Evolutionary conservation across 2,329 filamentous ascomycete species (phyloP).

Genomic region (Tympanopsis confertula): DNA sequence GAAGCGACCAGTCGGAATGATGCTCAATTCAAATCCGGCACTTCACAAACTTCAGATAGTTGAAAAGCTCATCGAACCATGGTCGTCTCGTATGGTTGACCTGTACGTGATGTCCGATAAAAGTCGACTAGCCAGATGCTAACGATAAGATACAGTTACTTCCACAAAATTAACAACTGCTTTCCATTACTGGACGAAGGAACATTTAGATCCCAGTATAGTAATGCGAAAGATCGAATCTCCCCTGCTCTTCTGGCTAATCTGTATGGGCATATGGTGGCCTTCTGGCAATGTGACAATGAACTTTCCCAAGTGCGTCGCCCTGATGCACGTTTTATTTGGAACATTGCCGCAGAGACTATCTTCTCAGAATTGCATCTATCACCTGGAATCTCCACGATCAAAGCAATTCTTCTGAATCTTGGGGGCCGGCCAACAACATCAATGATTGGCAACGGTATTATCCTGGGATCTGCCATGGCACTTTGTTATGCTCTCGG

Average conservation of each 20-base stretch:
- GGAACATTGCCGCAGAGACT: constrained; percentile 49
- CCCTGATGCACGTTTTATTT: constrained; percentile 47
- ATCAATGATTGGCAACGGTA: constrained; percentile 44
- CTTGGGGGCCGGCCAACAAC: constrained; percentile 47
- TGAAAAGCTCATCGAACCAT: constrained; percentile 46
- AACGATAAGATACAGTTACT: constrained; percentile 27
- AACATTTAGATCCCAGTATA: constrained; percentile 36
- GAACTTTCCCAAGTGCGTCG: constrained; percentile 29
- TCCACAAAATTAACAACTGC: constrained; percentile 43
- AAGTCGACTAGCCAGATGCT: background rate
- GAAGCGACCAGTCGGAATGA: constrained; percentile 29
- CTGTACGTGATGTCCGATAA: constrained; percentile 19
- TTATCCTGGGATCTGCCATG: constrained; percentile 35
- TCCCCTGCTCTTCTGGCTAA: constrained; percentile 44
- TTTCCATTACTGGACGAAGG: constrained; percentile 47
- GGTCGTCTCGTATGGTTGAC: constrained; percentile 34
- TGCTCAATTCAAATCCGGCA: constrained; percentile 21
- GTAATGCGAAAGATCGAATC: constrained; percentile 29
- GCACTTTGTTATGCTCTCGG: constrained; percentile 40
- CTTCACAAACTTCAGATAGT: constrained; percentile 39
- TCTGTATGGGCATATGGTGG: constrained; percentile 43
- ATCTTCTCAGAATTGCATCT: constrained; percentile 47
- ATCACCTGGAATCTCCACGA: constrained; percentile 43
- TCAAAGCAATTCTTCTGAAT: constrained; percentile 45
- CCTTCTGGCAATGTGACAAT: constrained; percentile 41